phyloP scores from a whole-genome alignment of 352 stramenopile species.

The Pythium phragmiticola region DNA sequence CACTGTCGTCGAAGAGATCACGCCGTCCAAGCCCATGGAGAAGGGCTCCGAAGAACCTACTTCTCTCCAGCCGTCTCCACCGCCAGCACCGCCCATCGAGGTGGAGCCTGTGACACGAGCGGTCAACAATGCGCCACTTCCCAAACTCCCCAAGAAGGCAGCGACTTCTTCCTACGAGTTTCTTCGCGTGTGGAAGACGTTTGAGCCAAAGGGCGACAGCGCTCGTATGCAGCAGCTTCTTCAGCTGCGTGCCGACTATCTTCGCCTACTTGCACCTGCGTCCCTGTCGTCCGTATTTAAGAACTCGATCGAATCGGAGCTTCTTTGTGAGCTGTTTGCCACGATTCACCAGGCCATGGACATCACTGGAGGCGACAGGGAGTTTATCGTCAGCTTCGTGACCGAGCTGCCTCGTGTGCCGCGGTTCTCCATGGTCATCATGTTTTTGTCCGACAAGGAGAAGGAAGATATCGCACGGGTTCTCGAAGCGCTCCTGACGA shows the following conservation, averaged over 20 bases:
- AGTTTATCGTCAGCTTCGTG: slow-evolving; percentile 42
- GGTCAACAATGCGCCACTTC: slow-evolving; percentile 25
- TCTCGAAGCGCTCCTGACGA: slow-evolving; percentile 21
- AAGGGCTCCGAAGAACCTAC: background rate
- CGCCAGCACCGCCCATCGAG: background rate
- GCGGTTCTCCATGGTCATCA: slow-evolving; percentile 76
- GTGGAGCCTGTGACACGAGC: no score
- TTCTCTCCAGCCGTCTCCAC: background rate
- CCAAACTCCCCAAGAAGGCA: slow-evolving; percentile 60
- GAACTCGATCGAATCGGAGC: slow-evolving; percentile 73
- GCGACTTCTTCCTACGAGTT: slow-evolving; percentile 81
- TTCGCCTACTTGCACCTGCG: slow-evolving; percentile 39
- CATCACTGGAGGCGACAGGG: slow-evolving; percentile 11
- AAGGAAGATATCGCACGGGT: slow-evolving; percentile 61
- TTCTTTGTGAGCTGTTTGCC: slow-evolving; percentile 61
- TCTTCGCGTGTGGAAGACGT: slow-evolving; percentile 68
- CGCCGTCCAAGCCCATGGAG: background rate
- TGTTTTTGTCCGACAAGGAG: slow-evolving; percentile 71
- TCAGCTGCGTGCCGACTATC: slow-evolving; percentile 45
- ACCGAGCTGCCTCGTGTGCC: slow-evolving; percentile 45
- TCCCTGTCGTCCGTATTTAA: slow-evolving; percentile 58
- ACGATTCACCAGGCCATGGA: slow-evolving; percentile 32
- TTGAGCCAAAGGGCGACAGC: slow-evolving; percentile 43
- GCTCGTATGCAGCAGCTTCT: slow-evolving; percentile 33
- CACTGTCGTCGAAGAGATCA: slow-evolving; percentile 5